These are phyloP conservation scores for Mollisiaceae sp. DNA, from an alignment of 2,329 filamentous ascomycete species.

Conservation along the genomic window DNA sequence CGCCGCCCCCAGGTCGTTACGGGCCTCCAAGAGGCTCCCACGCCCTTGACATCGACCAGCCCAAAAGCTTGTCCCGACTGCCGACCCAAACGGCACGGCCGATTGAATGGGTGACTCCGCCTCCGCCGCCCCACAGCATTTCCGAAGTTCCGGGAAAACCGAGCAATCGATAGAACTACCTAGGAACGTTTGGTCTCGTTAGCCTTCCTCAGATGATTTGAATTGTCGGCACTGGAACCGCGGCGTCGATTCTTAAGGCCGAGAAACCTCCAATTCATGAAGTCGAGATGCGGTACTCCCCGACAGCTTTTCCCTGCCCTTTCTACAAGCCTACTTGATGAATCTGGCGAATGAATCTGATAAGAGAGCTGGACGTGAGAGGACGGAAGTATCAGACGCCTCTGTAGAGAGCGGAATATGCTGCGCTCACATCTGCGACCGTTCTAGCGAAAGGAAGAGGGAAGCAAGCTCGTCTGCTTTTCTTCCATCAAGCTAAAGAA, in stretches of 20 bases:
- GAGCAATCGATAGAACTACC: not conserved
- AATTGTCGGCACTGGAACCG: not conserved
- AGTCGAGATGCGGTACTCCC: not conserved
- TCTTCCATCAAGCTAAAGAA: not conserved
- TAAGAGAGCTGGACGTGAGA: not conserved
- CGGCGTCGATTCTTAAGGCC: not conserved
- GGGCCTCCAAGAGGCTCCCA: not conserved
- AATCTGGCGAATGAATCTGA: not conserved
- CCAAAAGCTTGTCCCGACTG: slow-evolving; percentile 12
- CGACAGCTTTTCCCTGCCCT: not conserved
- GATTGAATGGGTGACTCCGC: not conserved
- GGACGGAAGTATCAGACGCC: not conserved
- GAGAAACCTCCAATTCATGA: not conserved
- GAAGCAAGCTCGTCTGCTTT: not conserved
- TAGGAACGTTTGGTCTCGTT: not conserved
- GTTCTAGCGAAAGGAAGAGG: not conserved
- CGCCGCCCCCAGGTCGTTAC: not conserved
- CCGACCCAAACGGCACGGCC: not conserved
- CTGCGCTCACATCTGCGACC: not conserved
- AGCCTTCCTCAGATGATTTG: not conserved
- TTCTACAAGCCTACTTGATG: not conserved
- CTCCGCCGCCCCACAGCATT: not conserved
- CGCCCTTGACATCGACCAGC: not conserved
- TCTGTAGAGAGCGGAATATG: not conserved
- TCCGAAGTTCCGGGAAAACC: not conserved